Evolutionary conservation across 805 yeast genomes (phyloP).

Genomic region (Wickerhamomyces subpelliculosus): DNA sequence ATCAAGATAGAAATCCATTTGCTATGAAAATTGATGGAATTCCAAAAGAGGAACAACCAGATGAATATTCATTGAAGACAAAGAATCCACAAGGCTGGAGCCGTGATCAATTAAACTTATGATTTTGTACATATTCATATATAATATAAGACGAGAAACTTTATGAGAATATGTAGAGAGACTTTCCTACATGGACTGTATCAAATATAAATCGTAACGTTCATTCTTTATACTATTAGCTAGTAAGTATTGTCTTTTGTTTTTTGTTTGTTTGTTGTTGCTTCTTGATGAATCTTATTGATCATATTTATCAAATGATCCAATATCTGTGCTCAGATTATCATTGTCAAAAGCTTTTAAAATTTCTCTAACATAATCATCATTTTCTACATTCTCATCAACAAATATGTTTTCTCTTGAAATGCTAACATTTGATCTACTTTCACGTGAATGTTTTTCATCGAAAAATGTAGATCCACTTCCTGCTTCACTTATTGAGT

Average conservation of each 20-base stretch:
- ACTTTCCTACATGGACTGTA: no score
- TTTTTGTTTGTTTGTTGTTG: no score
- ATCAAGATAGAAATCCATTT: constrained; percentile 60
- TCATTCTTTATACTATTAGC: no score
- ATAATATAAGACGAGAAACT: no score
- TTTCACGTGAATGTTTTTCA: background rate
- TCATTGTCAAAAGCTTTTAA: constrained; percentile 22
- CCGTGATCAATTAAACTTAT: background rate
- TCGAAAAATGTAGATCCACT: constrained; percentile 9
- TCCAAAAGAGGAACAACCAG: constrained; percentile 9
- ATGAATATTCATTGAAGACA: background rate
- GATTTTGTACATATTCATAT: no score
- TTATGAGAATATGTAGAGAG: no score
- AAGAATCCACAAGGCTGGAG: background rate
- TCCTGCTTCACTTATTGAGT: background rate
- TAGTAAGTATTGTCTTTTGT: no score
- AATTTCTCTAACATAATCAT: constrained; percentile 21
- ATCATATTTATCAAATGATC: background rate
- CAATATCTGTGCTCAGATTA: constrained; percentile 12
- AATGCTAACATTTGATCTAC: background rate
- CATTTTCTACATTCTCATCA: constrained; percentile 12
- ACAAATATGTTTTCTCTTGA: no score
- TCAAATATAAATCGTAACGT: no score
- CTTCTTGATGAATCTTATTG: no score
- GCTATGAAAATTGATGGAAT: constrained; percentile 34